These are phyloP conservation scores for Huiozyma naganishii DNA, from an alignment of 805 yeast genomes.

Conservation along the genomic window DNA sequence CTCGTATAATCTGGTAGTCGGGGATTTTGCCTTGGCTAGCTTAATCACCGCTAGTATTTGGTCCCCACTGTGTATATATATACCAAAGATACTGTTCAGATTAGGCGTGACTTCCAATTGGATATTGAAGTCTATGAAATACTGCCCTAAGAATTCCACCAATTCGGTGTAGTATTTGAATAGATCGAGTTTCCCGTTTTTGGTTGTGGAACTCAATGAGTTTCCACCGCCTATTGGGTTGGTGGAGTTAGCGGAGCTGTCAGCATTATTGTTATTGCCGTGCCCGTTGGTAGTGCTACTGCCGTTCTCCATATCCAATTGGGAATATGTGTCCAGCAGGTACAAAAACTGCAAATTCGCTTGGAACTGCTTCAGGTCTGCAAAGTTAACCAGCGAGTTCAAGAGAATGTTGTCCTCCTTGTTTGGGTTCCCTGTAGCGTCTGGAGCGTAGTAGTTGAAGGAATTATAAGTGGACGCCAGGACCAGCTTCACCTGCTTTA, in stretches of 20 bases:
- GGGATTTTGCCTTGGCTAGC: conserved; percentile 16
- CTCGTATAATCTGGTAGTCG: conserved; percentile 20
- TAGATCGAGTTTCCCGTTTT: conserved; percentile 20
- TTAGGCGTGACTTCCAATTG: conserved; percentile 16
- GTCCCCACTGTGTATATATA: conserved; percentile 11
- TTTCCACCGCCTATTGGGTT: neutral
- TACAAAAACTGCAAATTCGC: conserved; percentile 24
- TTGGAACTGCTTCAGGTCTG: conserved; percentile 23
- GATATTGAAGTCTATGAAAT: conserved; percentile 1
- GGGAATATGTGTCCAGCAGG: conserved; percentile 24
- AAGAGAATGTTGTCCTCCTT: conserved; percentile 19
- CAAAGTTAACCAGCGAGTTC: conserved; percentile 20
- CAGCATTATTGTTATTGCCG: neutral
- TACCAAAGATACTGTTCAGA: conserved; percentile 22
- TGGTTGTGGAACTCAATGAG: neutral
- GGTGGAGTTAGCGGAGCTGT: neutral
- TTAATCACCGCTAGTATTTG: conserved; percentile 15
- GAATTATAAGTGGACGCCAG: conserved; percentile 29
- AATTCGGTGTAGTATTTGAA: conserved; percentile 23
- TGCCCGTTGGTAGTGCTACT: conserved; percentile 3
- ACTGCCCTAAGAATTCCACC: neutral
- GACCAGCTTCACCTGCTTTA: conserved; percentile 27
- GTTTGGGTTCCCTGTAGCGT: neutral
- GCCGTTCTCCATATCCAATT: conserved; percentile 18
- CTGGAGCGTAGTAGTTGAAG: conserved; percentile 22